Evolutionary conservation across 2,329 filamentous ascomycete species (phyloP), one percentile per base, ranked within the genome.

Genomic region (Aspergillus jensenii): DNA sequence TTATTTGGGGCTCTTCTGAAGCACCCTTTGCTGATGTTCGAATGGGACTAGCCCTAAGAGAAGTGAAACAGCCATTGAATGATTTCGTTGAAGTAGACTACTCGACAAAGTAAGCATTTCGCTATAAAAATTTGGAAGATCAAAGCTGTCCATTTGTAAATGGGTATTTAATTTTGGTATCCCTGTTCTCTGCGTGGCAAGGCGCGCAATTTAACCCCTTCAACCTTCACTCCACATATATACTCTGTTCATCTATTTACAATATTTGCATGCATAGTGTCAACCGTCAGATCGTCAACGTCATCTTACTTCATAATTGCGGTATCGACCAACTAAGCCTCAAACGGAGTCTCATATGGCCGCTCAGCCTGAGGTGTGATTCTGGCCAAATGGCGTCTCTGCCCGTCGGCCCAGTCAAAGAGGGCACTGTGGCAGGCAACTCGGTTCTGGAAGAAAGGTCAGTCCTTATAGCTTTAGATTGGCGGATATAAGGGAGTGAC

Each of bases 281-380:
- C 40, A 9, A 43, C 40, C 40, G 17, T 17, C 40, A 43, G 11
- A 21, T 48, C 46, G 8, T 19, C 15, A 35, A 27, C n/a, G 3
- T 27, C 12, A 23, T 7, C 43, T 15, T 21, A 11, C 35, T 3
- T 12, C 12, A 43, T 11, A 15, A 19, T 41, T 8, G 14, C 31
- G 12, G 4, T 35, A 14, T 11, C 6, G n/a, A 27, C 9, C 27
- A 46, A 37, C 37, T 60, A 71, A 14, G 59, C 68, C 21, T 75
- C 72, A 62, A 81, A 85, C 0, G 85, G 84, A 1, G 87, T 95
- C 81, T 95, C 88, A 64, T 79, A 90, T 0, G 90, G 90, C 59
- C 79, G 75, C 79, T 96, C 91, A 1, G 90, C 91, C 76, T 93
- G 90, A 0, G 91, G 90, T 4, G 90, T 93, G 68, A 96, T 88